phyloP scores from a whole-genome alignment of 306 rosid species.

The Vigna mungo region DNA sequence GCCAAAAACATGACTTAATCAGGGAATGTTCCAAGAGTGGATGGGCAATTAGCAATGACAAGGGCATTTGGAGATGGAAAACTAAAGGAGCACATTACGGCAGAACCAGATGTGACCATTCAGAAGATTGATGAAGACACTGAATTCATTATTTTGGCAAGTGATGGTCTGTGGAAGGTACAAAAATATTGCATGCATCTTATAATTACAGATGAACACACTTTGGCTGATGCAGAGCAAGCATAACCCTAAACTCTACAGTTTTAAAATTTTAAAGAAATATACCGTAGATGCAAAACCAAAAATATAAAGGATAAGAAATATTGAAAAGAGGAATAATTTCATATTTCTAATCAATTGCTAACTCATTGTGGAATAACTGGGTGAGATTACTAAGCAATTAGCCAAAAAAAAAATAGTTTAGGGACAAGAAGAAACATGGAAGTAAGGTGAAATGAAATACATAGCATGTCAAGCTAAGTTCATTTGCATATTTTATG shows the following conservation, averaged over 20 bases:
- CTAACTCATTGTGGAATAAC: not conserved
- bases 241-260: not conserved
- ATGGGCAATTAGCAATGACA: slow-evolving; percentile 72
- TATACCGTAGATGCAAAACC: not conserved
- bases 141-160: slow-evolving; percentile 57
- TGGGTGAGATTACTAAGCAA: not conserved
- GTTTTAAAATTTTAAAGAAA: slow-evolving; percentile 2
- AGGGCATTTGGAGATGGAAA: slow-evolving; percentile 69
- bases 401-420: not conserved
- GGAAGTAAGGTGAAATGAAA: not conserved
- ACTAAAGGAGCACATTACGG: slow-evolving; percentile 61
- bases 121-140: slow-evolving; percentile 51
- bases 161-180: slow-evolving; percentile 69
- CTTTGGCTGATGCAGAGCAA: not conserved
- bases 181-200: not conserved
- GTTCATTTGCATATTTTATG: not conserved
- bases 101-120: slow-evolving; percentile 58
- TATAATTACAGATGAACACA: slow-evolving; percentile 23
- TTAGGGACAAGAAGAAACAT: not conserved
- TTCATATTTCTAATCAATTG: not conserved
- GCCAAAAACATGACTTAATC: slow-evolving; percentile 45
- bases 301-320: not conserved
- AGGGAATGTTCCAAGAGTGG: slow-evolving; percentile 68
- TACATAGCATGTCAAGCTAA: not conserved
- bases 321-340: slow-evolving; percentile 1